Base-by-base conservation (phyloP, 768 basidiomycete species). In the Naganishia antarctica region DNA sequence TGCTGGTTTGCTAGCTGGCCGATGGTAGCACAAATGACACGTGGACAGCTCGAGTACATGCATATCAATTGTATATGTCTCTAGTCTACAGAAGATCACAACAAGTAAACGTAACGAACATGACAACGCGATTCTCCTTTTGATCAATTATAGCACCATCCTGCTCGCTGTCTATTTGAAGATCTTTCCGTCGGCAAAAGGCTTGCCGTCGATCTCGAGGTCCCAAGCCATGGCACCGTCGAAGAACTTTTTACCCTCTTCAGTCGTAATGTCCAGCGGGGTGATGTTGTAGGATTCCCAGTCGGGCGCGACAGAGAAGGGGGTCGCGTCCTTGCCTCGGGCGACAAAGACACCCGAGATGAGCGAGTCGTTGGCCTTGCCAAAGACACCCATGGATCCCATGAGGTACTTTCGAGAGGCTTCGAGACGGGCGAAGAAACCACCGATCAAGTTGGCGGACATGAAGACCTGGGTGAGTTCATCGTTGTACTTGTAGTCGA, bases 381-480 rank as follows among this genome's bases (percentile, higher is more conserved):
- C 94, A 64, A 93, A 85, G 23, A 99, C 96, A 76, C 90, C 91
- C 48, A 91, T 78, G 46, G 90, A 93, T 15, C 87, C 94, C 78
- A 97, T 96, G 69, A 93, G 83, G 82, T 66, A 66, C 79, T 96
- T 94, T 79, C 94, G 87, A 25, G 92, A 91, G 11, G 86, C 96
- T 81, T 98, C 96, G 9, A 99, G 86, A 64, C 96, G 90, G 84
- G 93, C 79, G 85, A 93, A 97, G 86, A 94, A 91, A 18, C 94
- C 94, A 65, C 85, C 85, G 43, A 73, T 72, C 70, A 75, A 89
- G 83, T 97, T 97, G 67, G 85, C 84, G 65, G 90, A 92, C 92
- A 91, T 97, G 84, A 90, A 97, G 59, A 84, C 84, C 78, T 86
- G 85, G 23, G 91, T 91, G 68, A 97, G 86, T 79, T 96, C 93